phyloP scores from a whole-genome alignment of 768 basidiomycete species.

The Coprinellus micaceus region DNA sequence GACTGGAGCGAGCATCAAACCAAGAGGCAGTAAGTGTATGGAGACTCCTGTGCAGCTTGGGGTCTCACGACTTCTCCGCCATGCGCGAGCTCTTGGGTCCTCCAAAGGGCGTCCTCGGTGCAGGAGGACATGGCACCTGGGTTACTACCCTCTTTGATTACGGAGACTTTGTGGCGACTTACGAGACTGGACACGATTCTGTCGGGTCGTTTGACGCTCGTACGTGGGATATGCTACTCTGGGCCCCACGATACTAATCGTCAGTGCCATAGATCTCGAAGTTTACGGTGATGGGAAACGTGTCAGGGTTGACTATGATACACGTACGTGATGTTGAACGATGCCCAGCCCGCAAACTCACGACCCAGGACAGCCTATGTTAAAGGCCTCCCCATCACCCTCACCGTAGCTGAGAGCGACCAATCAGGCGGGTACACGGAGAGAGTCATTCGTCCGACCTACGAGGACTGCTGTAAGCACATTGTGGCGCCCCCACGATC shows the following conservation, averaged over 20 bases:
- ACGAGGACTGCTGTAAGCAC: conserved; percentile 3
- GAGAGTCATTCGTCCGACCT: conserved; percentile 1
- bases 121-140: conserved; percentile 1
- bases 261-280: neutral
- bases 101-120: conserved; percentile 1
- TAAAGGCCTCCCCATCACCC: conserved; percentile 1
- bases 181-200: conserved; percentile 5
- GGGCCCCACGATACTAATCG: neutral
- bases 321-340: neutral
- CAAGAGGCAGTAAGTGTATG: neutral
- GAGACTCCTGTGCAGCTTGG: conserved; percentile 1
- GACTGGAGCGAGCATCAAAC: neutral
- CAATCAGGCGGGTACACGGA: neutral
- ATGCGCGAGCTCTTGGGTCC: conserved; percentile 2
- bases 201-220: conserved; percentile 4
- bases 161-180: conserved; percentile 1
- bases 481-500: too few relatives aligned
- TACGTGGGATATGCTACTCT: neutral
- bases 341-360: neutral
- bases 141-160: conserved; percentile 2
- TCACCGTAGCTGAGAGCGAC: conserved; percentile 1
- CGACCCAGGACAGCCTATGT: neutral
- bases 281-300: conserved; percentile 4
- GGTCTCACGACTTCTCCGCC: conserved; percentile 3
- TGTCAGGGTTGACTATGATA: conserved; percentile 2